These are phyloP conservation scores for Tilletia horrida DNA, from an alignment of 1,284 basidiomycete genomes.

Conservation along the genomic window DNA sequence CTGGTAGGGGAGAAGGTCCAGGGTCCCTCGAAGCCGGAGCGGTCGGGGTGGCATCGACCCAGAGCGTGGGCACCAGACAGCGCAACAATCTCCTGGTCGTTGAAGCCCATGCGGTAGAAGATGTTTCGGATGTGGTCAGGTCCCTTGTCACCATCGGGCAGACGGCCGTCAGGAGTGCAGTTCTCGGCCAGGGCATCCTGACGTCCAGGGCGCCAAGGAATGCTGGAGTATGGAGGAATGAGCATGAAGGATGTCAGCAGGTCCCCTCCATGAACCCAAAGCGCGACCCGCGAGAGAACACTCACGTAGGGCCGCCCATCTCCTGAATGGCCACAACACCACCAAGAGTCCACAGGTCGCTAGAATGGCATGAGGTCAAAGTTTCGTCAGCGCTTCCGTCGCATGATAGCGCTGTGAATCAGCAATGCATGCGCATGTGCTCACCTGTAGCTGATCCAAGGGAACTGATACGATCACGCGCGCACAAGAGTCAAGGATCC, in stretches of 20 bases:
- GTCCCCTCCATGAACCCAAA: too few relatives aligned
- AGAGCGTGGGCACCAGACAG: conserved; percentile 91
- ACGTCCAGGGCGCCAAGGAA: conserved; percentile 57
- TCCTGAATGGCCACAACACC: conserved; percentile 67
- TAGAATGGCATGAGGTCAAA: neutral
- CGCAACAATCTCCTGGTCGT: conserved; percentile 80
- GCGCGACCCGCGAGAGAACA: neutral
- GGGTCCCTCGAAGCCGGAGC: conserved; percentile 53
- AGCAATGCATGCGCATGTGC: neutral
- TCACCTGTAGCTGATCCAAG: conserved; percentile 49
- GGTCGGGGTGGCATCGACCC: conserved; percentile 78
- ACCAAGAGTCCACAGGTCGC: conserved; percentile 56
- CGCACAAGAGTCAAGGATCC: neutral
- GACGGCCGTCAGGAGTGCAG: conserved; percentile 82
- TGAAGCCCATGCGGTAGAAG: conserved; percentile 62
- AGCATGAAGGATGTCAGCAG: neutral
- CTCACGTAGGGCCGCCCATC: conserved; percentile 27
- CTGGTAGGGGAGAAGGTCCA: conserved; percentile 64
- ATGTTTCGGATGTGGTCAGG: conserved; percentile 76
- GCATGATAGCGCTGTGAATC: neutral
- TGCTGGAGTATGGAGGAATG: conserved; percentile 22
- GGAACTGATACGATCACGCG: conserved; percentile 23
- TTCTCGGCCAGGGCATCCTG: conserved; percentile 52
- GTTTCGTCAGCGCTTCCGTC: neutral
- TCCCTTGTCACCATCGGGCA: conserved; percentile 84